These are phyloP conservation scores for Candolleomyces efflorescens DNA, from an alignment of 768 basidiomycete species.

Conservation along the genomic window DNA sequence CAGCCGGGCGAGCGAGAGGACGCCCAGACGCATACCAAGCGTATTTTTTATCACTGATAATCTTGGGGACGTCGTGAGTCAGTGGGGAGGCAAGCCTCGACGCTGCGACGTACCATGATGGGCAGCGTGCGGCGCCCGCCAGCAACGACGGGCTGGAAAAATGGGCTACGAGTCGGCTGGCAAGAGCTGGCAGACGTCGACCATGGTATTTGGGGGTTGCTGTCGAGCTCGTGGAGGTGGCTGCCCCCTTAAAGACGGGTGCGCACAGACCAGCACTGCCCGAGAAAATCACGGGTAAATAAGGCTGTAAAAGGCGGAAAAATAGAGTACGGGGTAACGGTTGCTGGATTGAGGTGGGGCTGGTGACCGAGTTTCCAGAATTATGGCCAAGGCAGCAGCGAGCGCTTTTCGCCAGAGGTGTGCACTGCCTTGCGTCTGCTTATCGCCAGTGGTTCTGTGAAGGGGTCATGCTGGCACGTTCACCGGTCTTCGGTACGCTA, in stretches of 20 bases:
- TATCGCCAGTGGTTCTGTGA: neutral
- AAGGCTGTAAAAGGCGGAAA: neutral
- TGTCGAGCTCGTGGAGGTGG: slow-evolving; percentile 41
- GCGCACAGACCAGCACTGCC: slow-evolving; percentile 22
- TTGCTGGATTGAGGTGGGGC: neutral
- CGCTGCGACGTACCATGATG: slow-evolving; percentile 43
- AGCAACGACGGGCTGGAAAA: slow-evolving; percentile 49
- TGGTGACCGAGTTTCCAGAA: too few relatives aligned
- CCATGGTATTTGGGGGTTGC: slow-evolving; percentile 37
- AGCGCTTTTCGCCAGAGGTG: slow-evolving; percentile 1
- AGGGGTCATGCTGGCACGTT: neutral
- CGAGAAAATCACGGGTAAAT: slow-evolving; percentile 14
- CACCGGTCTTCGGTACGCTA: neutral
- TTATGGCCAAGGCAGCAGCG: neutral
- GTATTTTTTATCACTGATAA: slow-evolving; percentile 75
- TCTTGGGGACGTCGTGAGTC: slow-evolving; percentile 33
- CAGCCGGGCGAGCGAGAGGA: slow-evolving; percentile 1
- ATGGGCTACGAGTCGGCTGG: slow-evolving; percentile 42
- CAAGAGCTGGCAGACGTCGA: slow-evolving; percentile 37
- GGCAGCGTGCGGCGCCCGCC: slow-evolving; percentile 33
- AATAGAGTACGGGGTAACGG: too few relatives aligned
- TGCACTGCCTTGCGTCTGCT: neutral
- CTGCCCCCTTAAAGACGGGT: slow-evolving; percentile 29
- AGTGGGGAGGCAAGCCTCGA: too few relatives aligned
- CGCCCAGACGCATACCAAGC: slow-evolving; percentile 56